These are phyloP conservation scores for Microdochium nivale DNA, from an alignment of 2,329 filamentous ascomycete species.

Conservation along the genomic window DNA sequence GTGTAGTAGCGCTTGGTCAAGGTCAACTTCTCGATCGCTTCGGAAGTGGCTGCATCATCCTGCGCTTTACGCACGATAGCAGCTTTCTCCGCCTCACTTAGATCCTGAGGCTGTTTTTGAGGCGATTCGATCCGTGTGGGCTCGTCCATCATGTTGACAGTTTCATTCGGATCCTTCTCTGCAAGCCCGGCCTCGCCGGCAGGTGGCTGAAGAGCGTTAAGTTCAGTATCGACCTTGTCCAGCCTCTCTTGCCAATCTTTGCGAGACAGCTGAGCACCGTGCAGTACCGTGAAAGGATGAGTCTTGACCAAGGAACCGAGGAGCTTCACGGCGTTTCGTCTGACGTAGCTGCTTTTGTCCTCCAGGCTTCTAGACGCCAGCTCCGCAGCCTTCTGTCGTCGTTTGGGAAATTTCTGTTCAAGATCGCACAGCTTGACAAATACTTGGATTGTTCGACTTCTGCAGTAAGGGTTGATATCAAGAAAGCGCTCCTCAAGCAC, in stretches of 20 bases:
- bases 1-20: slow-evolving; percentile 83
- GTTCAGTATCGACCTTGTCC: slow-evolving; percentile 73
- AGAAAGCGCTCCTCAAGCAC: slow-evolving; percentile 93
- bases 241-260: slow-evolving; percentile 81
- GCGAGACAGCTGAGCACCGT: slow-evolving; percentile 75
- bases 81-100: slow-evolving; percentile 72
- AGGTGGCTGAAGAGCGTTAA: slow-evolving; percentile 74
- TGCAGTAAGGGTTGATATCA: slow-evolving; percentile 93
- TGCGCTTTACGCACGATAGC: slow-evolving; percentile 70
- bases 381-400: slow-evolving; percentile 79
- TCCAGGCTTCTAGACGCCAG: slow-evolving; percentile 82
- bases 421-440: slow-evolving; percentile 87
- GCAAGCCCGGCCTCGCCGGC: slow-evolving; percentile 64
- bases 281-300: slow-evolving; percentile 87
- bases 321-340: slow-evolving; percentile 90
- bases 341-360: slow-evolving; percentile 96
- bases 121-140: slow-evolving; percentile 72
- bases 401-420: slow-evolving; percentile 93
- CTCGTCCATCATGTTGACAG: slow-evolving; percentile 77
- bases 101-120: slow-evolving; percentile 50
- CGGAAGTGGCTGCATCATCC: slow-evolving; percentile 80
- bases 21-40: slow-evolving; percentile 80
- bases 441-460: slow-evolving; percentile 86
- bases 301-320: slow-evolving; percentile 83
- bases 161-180: slow-evolving; percentile 56